A percentile compares a stretch with the other conserved stretches of the same genome.
Evolutionary conservation across 192 early-diverging fungal genomes (phyloP).

Genomic region (Entrophospora sp.): DNA sequence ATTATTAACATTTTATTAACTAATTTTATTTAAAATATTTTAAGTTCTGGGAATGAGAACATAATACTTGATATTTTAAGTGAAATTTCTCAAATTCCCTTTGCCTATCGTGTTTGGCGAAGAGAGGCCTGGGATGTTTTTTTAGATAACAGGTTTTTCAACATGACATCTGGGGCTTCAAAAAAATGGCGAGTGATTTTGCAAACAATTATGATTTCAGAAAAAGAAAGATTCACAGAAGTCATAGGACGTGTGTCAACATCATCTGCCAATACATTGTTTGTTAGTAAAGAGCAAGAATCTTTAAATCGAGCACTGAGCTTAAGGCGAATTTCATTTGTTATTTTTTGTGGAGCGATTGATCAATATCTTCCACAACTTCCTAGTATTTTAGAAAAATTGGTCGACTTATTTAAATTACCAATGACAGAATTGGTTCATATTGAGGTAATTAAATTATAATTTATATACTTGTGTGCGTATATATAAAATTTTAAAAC

Average conservation of each 20-base stretch:
- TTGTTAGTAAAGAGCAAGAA: conserved; percentile 80
- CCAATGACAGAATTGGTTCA: conserved; percentile 59
- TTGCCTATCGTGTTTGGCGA: conserved; percentile 54
- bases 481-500: too few species aligned
- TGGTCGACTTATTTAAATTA: conserved; percentile 80
- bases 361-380: conserved; percentile 76
- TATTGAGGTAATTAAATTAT: conserved; percentile 42
- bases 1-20: too few species aligned
- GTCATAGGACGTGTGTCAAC: conserved; percentile 59
- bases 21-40: neutral
- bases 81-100: conserved; percentile 55
- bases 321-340: conserved; percentile 71
- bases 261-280: conserved; percentile 60
- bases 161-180: conserved; percentile 42
- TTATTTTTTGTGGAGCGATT: conserved; percentile 58
- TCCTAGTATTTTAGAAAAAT: conserved; percentile 75
- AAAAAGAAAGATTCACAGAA: conserved; percentile 71
- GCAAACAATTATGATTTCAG: conserved; percentile 56
- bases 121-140: conserved; percentile 77
- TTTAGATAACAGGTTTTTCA: conserved; percentile 60
- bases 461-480: neutral
- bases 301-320: conserved; percentile 53
- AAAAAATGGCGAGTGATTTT: conserved; percentile 64
- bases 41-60: conserved; percentile 26
- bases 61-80: conserved; percentile 48